Base-by-base conservation (phyloP, 176 grass and related monocot genomes). In the Oryza meyeriana region DNA sequence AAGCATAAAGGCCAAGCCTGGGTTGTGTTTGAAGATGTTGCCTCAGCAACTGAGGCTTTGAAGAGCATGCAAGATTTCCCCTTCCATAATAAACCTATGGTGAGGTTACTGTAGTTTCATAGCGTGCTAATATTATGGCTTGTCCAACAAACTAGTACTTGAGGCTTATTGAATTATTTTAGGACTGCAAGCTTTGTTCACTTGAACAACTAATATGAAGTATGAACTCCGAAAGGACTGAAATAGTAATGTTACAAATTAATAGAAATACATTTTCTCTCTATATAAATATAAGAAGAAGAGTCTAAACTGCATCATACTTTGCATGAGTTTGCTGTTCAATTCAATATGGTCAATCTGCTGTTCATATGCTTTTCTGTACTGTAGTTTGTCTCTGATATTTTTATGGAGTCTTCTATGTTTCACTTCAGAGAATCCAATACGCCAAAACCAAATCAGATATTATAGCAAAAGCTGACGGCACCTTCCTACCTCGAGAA, bases 381-480 rank as follows among this genome's bases (percentile, higher is more conserved):
- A 29, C 71, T 85, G 16, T n/a, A 74, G 78, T 78, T 68, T 52
- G 18, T 11, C 48, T 64, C 18, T 30, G 32, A 88, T 66, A 81
- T 68, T 74, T 39, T 67, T 87, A 72, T 88, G 40, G 66, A 52
- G 41, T 81, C 14, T 64, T 75, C 67, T 25, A 87, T 93, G 16
- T 47, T 78, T 87, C 13, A 77, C 35, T 90, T 48, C 83, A 95
- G 96, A 99, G 85, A 88, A 99, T 95, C 79, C 96, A 94, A 87
- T 99, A 99, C 89, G 96, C 96, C 85, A 99, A 94, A 85, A 99
- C 96, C 17, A 99, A 95, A 41, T 99, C 96, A 5, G 96, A 99
- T 72, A 83, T 99, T 89, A 24, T 99, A 80, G 85, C 96, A 78
- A 95, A 93, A 88, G 89, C 89, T 17, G 93, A 99, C 80, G 96